A percentile compares a stretch with the other conserved stretches of the same genome.
Evolutionary conservation across 345 rosid genomes (phyloP).

Genomic region (Dovyalis caffra): DNA sequence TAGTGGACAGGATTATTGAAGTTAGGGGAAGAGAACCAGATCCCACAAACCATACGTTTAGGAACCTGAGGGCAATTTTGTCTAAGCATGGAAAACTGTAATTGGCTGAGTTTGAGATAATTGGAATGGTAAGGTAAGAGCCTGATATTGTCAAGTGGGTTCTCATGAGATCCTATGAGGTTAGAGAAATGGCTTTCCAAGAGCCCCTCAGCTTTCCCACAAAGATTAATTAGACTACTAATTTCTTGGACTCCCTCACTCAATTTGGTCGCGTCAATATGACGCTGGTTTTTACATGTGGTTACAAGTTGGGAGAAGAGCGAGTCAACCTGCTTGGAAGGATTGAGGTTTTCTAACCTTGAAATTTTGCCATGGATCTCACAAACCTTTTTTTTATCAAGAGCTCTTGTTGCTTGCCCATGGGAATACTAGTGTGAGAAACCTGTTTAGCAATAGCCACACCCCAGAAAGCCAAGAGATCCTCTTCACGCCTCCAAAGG

Average conservation of each 20-base stretch:
- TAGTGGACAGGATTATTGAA: constrained; percentile 15
- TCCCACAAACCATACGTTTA: constrained; percentile 14
- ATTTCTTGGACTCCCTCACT: constrained; percentile 8
- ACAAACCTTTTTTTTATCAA: constrained; percentile 12
- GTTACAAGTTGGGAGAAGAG: constrained; percentile 27
- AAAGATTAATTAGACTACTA: constrained; percentile 16
- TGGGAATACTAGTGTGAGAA: background rate
- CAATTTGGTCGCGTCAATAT: constrained; percentile 16
- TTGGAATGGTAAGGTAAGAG: constrained; percentile 27
- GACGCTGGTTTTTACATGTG: constrained; percentile 3
- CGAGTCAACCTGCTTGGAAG: constrained; percentile 15
- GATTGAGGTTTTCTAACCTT: constrained; percentile 3
- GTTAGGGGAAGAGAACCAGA: constrained; percentile 29
- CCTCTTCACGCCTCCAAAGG: background rate
- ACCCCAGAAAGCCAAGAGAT: background rate
- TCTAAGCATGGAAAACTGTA: constrained; percentile 10
- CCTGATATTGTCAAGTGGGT: constrained; percentile 15
- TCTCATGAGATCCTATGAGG: constrained; percentile 8
- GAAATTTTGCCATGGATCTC: constrained; percentile 15
- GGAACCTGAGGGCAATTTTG: constrained; percentile 5
- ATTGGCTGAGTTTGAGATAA: constrained; percentile 19
- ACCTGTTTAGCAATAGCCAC: background rate
- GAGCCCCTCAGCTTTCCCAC: constrained; percentile 21
- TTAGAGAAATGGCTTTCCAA: constrained; percentile 25
- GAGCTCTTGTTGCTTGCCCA: constrained; percentile 12